Evolutionary conservation across 768 basidiomycete genomes (phyloP).

Genomic region (Leccinum olivaceopallidum): DNA sequence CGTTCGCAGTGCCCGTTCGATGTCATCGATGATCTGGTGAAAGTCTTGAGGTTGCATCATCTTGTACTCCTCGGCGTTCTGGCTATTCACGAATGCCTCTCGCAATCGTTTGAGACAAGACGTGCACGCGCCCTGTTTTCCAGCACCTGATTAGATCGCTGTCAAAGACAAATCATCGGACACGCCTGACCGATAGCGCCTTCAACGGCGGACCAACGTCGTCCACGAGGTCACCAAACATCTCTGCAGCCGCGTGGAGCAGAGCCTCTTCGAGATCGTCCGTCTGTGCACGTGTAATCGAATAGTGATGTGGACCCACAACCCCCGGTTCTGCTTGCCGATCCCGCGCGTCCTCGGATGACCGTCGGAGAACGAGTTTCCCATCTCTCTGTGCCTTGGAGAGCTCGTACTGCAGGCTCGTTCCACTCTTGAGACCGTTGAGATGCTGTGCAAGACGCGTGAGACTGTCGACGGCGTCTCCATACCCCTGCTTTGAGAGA

Average conservation of each 20-base stretch:
- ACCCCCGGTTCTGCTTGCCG: conserved; percentile 15
- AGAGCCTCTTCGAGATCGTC: conserved; percentile 43
- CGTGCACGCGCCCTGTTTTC: conserved; percentile 56
- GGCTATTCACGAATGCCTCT: conserved; percentile 57
- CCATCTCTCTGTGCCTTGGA: conserved; percentile 56
- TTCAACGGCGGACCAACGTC: conserved; percentile 78
- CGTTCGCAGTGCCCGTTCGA: conserved; percentile 65
- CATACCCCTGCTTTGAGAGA: conserved; percentile 61
- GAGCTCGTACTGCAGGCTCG: conserved; percentile 80
- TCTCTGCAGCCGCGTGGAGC: conserved; percentile 56
- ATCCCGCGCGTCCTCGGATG: conserved; percentile 17
- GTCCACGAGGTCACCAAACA: conserved; percentile 79
- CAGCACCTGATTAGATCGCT: conserved; percentile 6
- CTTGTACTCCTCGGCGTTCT: conserved; percentile 30
- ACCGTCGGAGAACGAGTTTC: conserved; percentile 38
- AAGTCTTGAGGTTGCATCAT: conserved; percentile 60
- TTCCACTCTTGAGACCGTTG: conserved; percentile 84
- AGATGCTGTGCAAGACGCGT: conserved; percentile 93
- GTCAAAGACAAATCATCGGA: background rate
- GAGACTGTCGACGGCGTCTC: conserved; percentile 83
- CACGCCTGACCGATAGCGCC: conserved; percentile 60
- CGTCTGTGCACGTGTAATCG: conserved; percentile 36
- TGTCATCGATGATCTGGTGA: conserved; percentile 57
- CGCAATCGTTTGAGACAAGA: conserved; percentile 62
- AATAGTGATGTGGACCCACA: conserved; percentile 27